Base-by-base conservation (phyloP, 176 grass and related monocot genomes). In the Zoysia japonica region DNA sequence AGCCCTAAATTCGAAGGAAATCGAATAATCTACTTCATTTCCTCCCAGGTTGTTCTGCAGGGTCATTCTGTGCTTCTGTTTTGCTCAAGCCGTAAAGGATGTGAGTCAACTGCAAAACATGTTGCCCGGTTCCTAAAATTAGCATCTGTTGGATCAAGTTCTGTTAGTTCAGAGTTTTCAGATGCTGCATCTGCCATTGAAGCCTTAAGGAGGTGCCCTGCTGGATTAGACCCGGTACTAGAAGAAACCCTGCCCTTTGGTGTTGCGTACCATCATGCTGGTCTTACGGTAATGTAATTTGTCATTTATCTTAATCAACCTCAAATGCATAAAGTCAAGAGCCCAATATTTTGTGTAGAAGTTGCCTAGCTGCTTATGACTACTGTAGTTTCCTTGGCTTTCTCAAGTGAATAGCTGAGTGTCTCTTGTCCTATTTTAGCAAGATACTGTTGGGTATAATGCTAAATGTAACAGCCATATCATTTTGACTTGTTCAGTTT, bases 261-360 rank as follows among this genome's bases (percentile, higher is more conserved):
- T 80, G 91, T 97, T 84, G 94, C 94, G 68, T 97, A 92, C 75
- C 94, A 97, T 79, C 94, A 97, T 90, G 94, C 94, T 83, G 94
- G 94, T 71, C 89, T 97, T 41, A 97, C 94, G 87, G 94, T 97
- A 91, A 15, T 62, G 70, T 70, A 73, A 38, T 74, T 77, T 75
- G 46, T 51, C 16, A 72, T 81, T 78, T 83, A 77, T 82, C 52
- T 68, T 57, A 35, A 28, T 74, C 52, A 67, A 39, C 43, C 16
- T 74, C 52, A 67, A 39, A 41, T 67, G 57, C 10, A 37, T 38
- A 78, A 78, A 12, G n/a, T 50, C 43, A 51, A 42, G 42, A 48
- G 11, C 61, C 41, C 14, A 11, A 8, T 17, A 39, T 65, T 74
- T 11, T 68, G 68, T 3, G 5, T 51, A 16, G 62, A 38, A 76